A percentile compares a stretch with the other conserved stretches of the same genome.
Evolutionary conservation across 371 early-diverging fungal genomes (phyloP).

Genomic region (Mucor velutinosus): DNA sequence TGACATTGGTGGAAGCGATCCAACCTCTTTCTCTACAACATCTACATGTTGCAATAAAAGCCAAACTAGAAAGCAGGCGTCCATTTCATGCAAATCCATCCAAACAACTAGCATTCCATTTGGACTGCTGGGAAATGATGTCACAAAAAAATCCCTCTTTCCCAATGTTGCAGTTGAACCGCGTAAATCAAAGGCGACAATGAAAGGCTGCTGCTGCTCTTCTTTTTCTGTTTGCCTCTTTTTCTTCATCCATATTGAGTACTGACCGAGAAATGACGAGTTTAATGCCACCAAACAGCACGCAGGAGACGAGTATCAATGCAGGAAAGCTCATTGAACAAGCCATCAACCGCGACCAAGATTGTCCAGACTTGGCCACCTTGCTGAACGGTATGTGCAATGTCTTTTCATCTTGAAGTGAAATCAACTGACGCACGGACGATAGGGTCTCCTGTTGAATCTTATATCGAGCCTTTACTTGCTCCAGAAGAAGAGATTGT

Average conservation of each 20-base stretch:
- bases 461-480: conserved; percentile 17
- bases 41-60: no score
- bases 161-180: neutral
- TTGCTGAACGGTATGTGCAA: conserved; percentile 31
- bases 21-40: no score
- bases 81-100: neutral
- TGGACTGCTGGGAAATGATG: neutral
- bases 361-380: conserved; percentile 48
- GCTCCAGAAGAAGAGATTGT: conserved; percentile 53
- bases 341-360: conserved; percentile 43
- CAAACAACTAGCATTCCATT: neutral
- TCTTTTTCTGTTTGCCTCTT: neutral
- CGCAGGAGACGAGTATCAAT: conserved; percentile 11
- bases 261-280: neutral
- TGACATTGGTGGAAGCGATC: no score
- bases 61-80: no score
- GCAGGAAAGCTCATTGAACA: conserved; percentile 50
- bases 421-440: neutral
- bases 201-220: no score
- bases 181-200: neutral
- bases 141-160: neutral
- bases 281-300: neutral
- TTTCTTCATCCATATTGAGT: neutral
- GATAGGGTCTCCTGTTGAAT: conserved; percentile 29
- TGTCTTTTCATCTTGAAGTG: no score